Percentiles rank a stretch among this genome's conserved stretches.
phyloP scores from a whole-genome alignment of 2,329 filamentous ascomycete genomes.

The Metarhizium sp. region DNA sequence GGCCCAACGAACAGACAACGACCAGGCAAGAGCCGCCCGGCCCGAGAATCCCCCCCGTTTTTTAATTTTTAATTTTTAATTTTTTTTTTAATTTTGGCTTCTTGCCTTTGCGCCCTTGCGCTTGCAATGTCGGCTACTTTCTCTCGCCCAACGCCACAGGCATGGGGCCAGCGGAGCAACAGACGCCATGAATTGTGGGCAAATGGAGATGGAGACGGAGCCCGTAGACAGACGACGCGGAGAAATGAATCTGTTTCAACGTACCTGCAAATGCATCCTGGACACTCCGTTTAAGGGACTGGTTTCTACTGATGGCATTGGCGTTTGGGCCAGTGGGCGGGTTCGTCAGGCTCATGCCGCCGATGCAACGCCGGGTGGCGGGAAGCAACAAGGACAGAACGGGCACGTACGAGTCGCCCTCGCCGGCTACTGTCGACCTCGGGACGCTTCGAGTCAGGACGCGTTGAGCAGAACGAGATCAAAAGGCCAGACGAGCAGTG shows the following conservation, averaged over 20 bases:
- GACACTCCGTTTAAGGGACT: conserved; percentile 47
- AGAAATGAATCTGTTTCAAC: conserved; percentile 11
- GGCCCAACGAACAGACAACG: no score
- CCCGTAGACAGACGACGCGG: neutral
- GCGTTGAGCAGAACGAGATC: no score
- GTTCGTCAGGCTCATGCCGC: conserved; percentile 43
- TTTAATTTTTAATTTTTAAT: no score
- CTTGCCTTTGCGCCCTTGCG: neutral
- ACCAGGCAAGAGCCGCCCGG: no score
- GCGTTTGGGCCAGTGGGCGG: conserved; percentile 41
- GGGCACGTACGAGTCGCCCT: no score
- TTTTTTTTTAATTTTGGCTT: neutral
- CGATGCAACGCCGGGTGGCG: neutral
- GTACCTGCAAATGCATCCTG: conserved; percentile 51
- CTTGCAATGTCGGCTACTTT: neutral
- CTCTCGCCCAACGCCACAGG: neutral
- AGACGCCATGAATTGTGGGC: neutral
- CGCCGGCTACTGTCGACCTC: no score
- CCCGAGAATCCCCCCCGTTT: no score
- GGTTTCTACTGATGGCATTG: conserved; percentile 27
- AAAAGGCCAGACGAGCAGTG: no score
- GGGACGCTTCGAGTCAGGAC: no score
- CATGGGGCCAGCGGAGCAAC: neutral
- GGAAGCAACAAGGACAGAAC: no score
- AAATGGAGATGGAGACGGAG: neutral